phyloP scores from a whole-genome alignment of 1,284 basidiomycete species.

The Rhodotorula glutinis region DNA sequence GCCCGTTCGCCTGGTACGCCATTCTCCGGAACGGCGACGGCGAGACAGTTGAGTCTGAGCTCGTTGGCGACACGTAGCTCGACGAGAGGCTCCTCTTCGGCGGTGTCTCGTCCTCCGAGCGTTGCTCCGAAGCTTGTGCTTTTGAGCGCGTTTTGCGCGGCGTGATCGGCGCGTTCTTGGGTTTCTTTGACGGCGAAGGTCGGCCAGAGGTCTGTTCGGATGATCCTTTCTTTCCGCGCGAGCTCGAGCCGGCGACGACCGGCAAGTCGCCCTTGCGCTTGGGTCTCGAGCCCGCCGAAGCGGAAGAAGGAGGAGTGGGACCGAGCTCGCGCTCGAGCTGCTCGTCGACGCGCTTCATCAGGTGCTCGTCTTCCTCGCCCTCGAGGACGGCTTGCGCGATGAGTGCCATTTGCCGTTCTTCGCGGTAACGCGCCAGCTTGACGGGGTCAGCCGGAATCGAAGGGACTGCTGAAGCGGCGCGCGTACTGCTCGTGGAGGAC shows the following conservation, averaged over 20 bases:
- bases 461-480: neutral
- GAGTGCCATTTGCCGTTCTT: constrained; percentile 16
- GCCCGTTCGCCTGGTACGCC: neutral
- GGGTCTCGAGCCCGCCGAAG: neutral
- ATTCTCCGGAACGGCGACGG: neutral
- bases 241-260: neutral
- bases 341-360: constrained; percentile 6
- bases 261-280: neutral
- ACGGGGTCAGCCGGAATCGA: neutral
- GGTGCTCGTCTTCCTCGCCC: constrained; percentile 9
- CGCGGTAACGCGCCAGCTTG: neutral
- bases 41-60: constrained; percentile 6
- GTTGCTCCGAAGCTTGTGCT: neutral
- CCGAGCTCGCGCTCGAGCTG: constrained; percentile 9
- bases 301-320: neutral
- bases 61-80: neutral
- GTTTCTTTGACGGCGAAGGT: neutral
- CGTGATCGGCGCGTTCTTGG: neutral
- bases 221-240: neutral
- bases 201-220: no score
- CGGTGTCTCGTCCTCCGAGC: neutral
- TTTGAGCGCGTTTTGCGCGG: constrained; percentile 11
- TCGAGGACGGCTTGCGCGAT: constrained; percentile 22
- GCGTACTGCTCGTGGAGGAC: neutral
- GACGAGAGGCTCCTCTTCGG: neutral